Evolutionary conservation across 345 rosid genomes (phyloP).

Genomic region (Carallia brachiata): DNA sequence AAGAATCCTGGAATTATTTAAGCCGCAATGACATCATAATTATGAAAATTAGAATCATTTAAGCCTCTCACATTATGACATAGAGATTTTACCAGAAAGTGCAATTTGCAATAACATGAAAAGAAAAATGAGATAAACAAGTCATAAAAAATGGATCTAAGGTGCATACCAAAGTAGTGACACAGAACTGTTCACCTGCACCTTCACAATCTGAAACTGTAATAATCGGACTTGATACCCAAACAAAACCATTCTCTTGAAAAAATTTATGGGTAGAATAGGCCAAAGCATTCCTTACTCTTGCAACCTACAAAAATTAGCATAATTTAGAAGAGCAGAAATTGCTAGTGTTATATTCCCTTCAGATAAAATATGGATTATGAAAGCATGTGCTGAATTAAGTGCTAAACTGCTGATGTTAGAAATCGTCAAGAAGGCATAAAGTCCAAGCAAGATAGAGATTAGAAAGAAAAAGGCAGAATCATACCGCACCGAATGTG

Average conservation of each 20-base stretch:
- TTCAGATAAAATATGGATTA: not conserved
- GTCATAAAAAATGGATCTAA: not conserved
- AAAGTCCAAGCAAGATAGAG: not conserved
- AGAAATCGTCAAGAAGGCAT: not conserved
- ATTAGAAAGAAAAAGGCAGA: conserved; percentile 9
- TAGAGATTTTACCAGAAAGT: no score
- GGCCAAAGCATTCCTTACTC: conserved; percentile 93
- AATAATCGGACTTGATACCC: conserved; percentile 97
- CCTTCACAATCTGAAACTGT: conserved; percentile 98
- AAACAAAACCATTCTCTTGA: conserved; percentile 90
- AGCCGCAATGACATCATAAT: not conserved
- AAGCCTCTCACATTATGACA: no score
- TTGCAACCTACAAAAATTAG: conserved; percentile 61
- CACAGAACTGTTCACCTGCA: conserved; percentile 98
- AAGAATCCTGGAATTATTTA: not conserved
- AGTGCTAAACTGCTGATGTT: not conserved
- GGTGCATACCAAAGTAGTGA: conserved; percentile 82
- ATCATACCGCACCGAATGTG: conserved; percentile 87
- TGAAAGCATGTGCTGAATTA: not conserved
- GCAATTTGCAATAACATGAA: not conserved
- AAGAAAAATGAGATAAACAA: not conserved
- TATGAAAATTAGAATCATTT: no score
- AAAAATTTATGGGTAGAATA: conserved; percentile 94
- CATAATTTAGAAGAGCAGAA: conserved; percentile 7
- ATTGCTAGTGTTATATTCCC: not conserved